Percentiles rank a stretch among this genome's conserved stretches.
Conservation (phyloP, 768 basidiomycete genomes). For the Leccinellum albellum region DNA sequence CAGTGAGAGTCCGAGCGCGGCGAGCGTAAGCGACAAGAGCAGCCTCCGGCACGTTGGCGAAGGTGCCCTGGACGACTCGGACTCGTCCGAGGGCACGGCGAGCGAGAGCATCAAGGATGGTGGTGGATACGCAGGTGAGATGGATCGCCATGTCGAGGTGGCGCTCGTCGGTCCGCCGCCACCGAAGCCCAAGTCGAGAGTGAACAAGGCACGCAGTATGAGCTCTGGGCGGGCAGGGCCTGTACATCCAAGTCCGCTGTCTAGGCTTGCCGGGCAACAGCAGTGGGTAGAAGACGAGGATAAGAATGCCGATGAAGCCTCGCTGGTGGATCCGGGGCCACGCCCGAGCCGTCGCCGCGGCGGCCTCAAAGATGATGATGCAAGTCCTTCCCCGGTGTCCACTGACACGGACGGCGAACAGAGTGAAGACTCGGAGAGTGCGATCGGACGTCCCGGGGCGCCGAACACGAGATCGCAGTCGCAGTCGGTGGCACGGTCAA, state of each 20-base stretch:
- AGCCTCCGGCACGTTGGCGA: conserved; percentile 63
- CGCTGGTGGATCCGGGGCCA: not conserved
- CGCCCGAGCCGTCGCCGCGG: conserved; percentile 13
- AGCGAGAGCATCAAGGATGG: conserved; percentile 19
- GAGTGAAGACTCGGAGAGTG: conserved; percentile 29
- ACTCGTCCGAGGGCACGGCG: conserved; percentile 45
- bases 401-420: conserved; percentile 56
- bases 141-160: conserved; percentile 30
- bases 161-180: conserved; percentile 11
- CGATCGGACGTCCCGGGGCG: not conserved
- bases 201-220: conserved; percentile 38
- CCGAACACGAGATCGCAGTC: conserved; percentile 15
- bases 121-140: conserved; percentile 26
- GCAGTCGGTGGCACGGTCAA: conserved; percentile 30
- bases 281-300: conserved; percentile 54
- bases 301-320: conserved; percentile 1
- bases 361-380: conserved; percentile 43
- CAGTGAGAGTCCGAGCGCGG: conserved; percentile 32
- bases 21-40: conserved; percentile 42
- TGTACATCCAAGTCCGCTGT: conserved; percentile 64
- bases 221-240: conserved; percentile 23
- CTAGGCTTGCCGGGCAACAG: conserved; percentile 50
- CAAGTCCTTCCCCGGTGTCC: conserved; percentile 57
- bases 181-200: conserved; percentile 12
- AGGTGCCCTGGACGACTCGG: conserved; percentile 74